Conservation (phyloP, 805 yeast species). For the Candida railenensis region DNA sequence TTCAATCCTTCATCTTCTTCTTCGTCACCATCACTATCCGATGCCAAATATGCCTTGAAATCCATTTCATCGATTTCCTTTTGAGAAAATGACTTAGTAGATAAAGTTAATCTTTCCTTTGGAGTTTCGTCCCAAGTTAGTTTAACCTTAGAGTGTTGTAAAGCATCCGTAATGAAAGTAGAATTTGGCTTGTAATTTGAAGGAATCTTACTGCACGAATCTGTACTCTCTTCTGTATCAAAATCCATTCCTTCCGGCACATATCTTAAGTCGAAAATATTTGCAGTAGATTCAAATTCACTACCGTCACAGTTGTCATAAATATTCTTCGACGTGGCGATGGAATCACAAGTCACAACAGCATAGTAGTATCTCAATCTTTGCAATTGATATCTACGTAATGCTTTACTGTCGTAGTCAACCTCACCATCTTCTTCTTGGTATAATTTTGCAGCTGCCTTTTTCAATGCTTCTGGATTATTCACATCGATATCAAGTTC, state of each 20-base stretch:
- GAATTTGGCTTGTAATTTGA: slow-evolving; percentile 71
- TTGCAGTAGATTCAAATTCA: slow-evolving; percentile 94
- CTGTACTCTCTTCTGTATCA: slow-evolving; percentile 69
- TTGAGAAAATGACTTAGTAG: slow-evolving; percentile 81
- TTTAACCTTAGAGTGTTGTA: slow-evolving; percentile 94
- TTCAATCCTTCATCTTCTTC: slow-evolving; percentile 29
- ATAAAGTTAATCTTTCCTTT: slow-evolving; percentile 72
- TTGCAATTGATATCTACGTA: slow-evolving; percentile 90
- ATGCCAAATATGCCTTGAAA: slow-evolving; percentile 87
- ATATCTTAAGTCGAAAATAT: slow-evolving; percentile 86
- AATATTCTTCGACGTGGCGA: slow-evolving; percentile 67
- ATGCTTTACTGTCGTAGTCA: slow-evolving; percentile 80
- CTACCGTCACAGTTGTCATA: slow-evolving; percentile 91
- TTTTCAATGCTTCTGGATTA: slow-evolving; percentile 50
- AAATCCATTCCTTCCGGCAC: slow-evolving; percentile 93
- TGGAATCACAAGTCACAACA: slow-evolving; percentile 76
- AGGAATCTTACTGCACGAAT: slow-evolving; percentile 71
- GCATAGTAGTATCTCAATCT: slow-evolving; percentile 93
- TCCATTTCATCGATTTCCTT: slow-evolving; percentile 90
- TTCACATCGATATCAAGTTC: slow-evolving; percentile 41
- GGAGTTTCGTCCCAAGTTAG: slow-evolving; percentile 99
- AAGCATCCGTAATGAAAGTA: slow-evolving; percentile 87
- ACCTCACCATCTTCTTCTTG: slow-evolving; percentile 79
- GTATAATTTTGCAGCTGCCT: slow-evolving; percentile 68
- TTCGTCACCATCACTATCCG: slow-evolving; percentile 30